Percentiles rank a stretch among this genome's conserved stretches.
phyloP scores from a whole-genome alignment of 2,329 filamentous ascomycete species.

The Fusarium sp. region DNA sequence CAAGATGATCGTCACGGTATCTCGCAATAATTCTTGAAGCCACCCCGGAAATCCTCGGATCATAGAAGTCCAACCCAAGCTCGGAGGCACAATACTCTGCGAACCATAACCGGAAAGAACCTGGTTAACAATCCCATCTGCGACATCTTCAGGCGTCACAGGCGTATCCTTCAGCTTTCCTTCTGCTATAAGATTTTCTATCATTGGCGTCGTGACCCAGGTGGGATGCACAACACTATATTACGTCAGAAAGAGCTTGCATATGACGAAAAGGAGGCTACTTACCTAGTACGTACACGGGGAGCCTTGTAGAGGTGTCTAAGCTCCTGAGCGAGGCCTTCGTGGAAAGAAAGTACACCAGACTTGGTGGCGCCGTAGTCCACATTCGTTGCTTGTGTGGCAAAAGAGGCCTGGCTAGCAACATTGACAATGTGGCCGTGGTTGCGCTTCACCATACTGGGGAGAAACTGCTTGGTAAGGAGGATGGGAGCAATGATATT shows the following conservation, averaged over 20 bases:
- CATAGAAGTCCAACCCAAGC: background rate
- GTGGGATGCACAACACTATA: conserved; percentile 63
- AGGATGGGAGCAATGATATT: conserved; percentile 74
- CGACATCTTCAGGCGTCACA: conserved; percentile 49
- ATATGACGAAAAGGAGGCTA: background rate
- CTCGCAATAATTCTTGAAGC: conserved; percentile 34
- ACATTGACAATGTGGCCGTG: conserved; percentile 78
- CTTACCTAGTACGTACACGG: conserved; percentile 66
- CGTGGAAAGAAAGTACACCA: conserved; percentile 71
- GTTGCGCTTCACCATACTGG: conserved; percentile 67
- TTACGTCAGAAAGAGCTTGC: background rate
- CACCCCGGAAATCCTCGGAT: conserved; percentile 32
- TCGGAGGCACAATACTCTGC: conserved; percentile 57
- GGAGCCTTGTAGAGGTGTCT: conserved; percentile 67
- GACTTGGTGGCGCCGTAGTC: conserved; percentile 74
- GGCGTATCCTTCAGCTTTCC: conserved; percentile 36
- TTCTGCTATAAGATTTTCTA: conserved; percentile 29
- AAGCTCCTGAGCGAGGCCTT: conserved; percentile 68
- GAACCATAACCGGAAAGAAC: conserved; percentile 56
- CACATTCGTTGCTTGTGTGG: conserved; percentile 68
- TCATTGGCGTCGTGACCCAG: conserved; percentile 38
- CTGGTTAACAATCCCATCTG: conserved; percentile 56
- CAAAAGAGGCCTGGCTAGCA: conserved; percentile 70
- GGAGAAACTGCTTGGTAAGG: conserved; percentile 71
- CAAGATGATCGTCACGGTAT: background rate